Conservation (phyloP, 192 early-diverging fungal genomes). For the Rhizophagus prolifer region DNA sequence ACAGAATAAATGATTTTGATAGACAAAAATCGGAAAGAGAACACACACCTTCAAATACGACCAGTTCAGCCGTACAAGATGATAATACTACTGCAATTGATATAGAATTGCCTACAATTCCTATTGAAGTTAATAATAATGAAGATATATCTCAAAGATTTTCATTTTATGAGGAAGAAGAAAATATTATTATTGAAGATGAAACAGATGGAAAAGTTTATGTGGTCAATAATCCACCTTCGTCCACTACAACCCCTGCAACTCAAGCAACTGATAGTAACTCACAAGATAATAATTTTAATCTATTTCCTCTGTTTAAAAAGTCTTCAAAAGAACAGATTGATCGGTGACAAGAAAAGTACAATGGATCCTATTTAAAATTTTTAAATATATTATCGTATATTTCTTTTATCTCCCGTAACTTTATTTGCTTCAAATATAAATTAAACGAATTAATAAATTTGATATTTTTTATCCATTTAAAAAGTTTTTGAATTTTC, state of each 20-base stretch:
- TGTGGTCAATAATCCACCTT: background rate
- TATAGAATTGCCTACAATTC: background rate
- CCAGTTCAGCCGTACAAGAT: no score
- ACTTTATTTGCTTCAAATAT: no score
- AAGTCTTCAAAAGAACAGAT: background rate
- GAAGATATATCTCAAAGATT: background rate
- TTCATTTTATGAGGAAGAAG: constrained; percentile 12
- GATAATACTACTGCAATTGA: background rate
- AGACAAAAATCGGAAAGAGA: background rate
- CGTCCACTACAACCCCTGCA: background rate
- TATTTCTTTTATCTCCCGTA: no score
- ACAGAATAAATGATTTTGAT: background rate
- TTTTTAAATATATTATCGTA: no score
- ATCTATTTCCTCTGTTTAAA: no score
- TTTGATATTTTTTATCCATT: no score
- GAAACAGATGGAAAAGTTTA: background rate
- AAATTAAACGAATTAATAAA: no score
- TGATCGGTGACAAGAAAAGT: background rate
- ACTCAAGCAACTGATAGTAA: background rate
- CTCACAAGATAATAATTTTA: background rate
- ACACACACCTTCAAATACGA: no score
- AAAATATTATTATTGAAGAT: constrained; percentile 14
- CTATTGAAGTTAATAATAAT: background rate
- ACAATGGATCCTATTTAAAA: no score
- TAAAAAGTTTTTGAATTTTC: no score